These are phyloP conservation scores for Aegle marmelos DNA, from an alignment of 345 rosid species.

Conservation along the genomic window DNA sequence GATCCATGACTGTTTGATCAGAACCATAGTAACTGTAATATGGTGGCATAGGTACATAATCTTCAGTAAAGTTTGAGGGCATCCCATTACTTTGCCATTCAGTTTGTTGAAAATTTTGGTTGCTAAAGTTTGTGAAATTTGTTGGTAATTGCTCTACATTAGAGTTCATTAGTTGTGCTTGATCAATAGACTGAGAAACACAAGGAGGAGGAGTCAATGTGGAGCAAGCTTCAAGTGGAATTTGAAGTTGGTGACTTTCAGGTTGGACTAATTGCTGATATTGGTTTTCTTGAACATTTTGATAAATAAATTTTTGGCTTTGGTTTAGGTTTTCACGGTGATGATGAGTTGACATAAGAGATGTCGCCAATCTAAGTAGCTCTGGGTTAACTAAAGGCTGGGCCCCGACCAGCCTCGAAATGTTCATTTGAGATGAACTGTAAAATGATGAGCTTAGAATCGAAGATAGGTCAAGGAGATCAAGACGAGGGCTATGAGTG, in stretches of 20 bases:
- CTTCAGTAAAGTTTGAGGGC: conserved; percentile 32
- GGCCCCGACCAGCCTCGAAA: conserved; percentile 43
- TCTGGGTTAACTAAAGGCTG: conserved; percentile 42
- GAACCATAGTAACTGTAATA: conserved; percentile 9
- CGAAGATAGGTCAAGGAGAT: conserved; percentile 67
- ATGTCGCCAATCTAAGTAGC: conserved; percentile 39
- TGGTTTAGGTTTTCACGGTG: conserved; percentile 22
- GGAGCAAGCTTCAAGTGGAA: conserved; percentile 23
- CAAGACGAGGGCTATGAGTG: conserved; percentile 69
- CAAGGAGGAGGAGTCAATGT: conserved; percentile 19
- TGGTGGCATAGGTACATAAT: conserved; percentile 25
- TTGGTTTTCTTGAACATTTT: conserved; percentile 32
- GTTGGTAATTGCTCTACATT: conserved; percentile 20
- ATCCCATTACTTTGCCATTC: conserved; percentile 30
- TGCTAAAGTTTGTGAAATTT: conserved; percentile 7
- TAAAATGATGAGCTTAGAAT: conserved; percentile 45
- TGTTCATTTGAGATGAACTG: conserved; percentile 44
- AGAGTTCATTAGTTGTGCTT: conserved; percentile 23
- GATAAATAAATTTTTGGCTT: conserved; percentile 13
- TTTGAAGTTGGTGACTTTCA: conserved; percentile 24
- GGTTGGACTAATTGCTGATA: conserved; percentile 24
- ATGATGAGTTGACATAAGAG: conserved; percentile 28
- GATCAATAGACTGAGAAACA: conserved; percentile 28
- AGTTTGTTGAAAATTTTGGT: conserved; percentile 15
- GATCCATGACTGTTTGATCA: conserved; percentile 27